Evolutionary conservation across 306 rosid genomes (phyloP), one percentile per base, ranked within the genome.

Genomic region (Inga laurina): DNA sequence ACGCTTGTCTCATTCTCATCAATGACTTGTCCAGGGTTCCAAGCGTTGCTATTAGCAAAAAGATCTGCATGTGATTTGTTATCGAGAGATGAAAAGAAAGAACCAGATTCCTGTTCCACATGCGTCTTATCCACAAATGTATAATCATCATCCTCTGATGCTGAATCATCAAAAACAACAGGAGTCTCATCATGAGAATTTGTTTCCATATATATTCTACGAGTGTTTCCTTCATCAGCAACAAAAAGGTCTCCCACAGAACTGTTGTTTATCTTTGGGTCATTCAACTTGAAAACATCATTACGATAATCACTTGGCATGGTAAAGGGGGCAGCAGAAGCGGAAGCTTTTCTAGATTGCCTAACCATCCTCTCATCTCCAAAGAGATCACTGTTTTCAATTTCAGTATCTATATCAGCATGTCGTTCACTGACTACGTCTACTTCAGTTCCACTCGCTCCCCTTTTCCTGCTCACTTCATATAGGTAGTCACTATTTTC

Each of bases 81-180:
- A 69, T 43, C 69, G 8, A 85, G 86, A 21, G 92, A 88, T 64
- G 92, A 82, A 61, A 66, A 57, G 46, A 84, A 81, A 62, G 84
- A 82, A 76, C 87, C 85, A 76, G 94, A 82, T 84, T 83, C 91
- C 81, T 77, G 87, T 73, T 76, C 88, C 64, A 30, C 89, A 78
- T 84, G 65, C n/a, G 81, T 85, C 9, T 86, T 75, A 54, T 83
- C 87, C 67, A 59, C 87, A 79, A 84, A 86, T 75, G 84, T 84
- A 72, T 75, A 52, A 69, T 88, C 85, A 89, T 86, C 93, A 74
- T 85, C 94, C 19, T 92, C 99, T 12, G 94, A 90, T 64, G 81
- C 93, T 27, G 87, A 92, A 82, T 94, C 94, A 71, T 96, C 99
- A 85, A 94, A 96, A 46, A 80, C 85, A 79, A 82, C 82, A 62